Evolutionary conservation across 257 asterid genomes (phyloP), one percentile per base, ranked within the genome.

Genomic region (Salvia miltiorrhiza): DNA sequence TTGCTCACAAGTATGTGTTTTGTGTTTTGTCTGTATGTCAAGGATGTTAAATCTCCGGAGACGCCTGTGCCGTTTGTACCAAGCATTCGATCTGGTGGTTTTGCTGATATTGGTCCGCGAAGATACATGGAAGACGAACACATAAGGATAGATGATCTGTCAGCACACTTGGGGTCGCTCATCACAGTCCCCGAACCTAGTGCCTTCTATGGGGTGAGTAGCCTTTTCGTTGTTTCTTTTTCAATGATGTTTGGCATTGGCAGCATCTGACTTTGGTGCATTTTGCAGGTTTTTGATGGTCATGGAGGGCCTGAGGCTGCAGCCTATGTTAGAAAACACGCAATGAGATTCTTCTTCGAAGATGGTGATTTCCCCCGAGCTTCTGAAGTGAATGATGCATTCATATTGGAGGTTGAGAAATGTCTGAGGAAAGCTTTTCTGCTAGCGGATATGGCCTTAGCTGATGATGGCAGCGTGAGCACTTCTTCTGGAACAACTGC

Each of bases 281-380:
- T 57, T 3, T 21, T 52, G 54, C 49, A 88, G 96, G 73, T 88
- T 35, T 90, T 90, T 79, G 96, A 90, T 79, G 97, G 97, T 7
- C 97, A 90, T 57, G 97, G 97, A 66, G 97, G 97, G 32, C 80
- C 96, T 9, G 97, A 90, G 77, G 97, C 97, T n/a, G 97, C 97
- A 20, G 83, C 90, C 39, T 87, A 80, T 71, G 84, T 88, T 41
- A 79, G 69, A 39, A 81, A 73, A 50, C 81, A 86, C 53, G 96
- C 82, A 0, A 80, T 86, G 33, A 77, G 84, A 65, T 79, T 90
- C 72, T 75, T 90, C 48, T 88, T 90, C 24, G 80, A 85, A 79
- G 89, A 88, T 49, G 74, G 81, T 63, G 65, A 81, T 72, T 86
- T 90, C 79, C 88, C 92, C 0, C 81, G 72, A 55, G 64, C 86